phyloP scores from a whole-genome alignment of 2,329 filamentous ascomycete genomes.

The Verticillium nubilum region DNA sequence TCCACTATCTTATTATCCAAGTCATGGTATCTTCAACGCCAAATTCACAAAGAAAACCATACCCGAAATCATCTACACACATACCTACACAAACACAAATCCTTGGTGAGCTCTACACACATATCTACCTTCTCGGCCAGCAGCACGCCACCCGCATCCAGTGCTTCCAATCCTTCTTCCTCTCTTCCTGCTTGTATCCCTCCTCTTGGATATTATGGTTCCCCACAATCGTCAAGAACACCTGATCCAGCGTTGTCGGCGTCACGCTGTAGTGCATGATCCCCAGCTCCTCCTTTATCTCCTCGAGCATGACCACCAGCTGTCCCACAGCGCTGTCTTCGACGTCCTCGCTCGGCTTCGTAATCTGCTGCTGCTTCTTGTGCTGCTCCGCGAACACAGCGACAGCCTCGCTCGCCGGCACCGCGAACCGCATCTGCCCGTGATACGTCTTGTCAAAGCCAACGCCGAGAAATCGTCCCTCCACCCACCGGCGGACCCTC shows the following conservation, averaged over 20 bases:
- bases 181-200: constrained; percentile 31
- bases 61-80: too few species aligned
- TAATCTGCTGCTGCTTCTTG: constrained; percentile 14
- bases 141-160: background rate
- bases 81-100: too few species aligned
- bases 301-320: constrained; percentile 69
- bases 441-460: constrained; percentile 57
- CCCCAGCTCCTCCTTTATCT: constrained; percentile 60
- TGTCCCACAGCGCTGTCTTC: constrained; percentile 55
- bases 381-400: constrained; percentile 21
- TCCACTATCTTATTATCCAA: background rate
- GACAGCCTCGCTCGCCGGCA: constrained; percentile 52
- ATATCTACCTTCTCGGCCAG: background rate
- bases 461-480: constrained; percentile 54
- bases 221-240: constrained; percentile 81
- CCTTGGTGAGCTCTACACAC: too few species aligned
- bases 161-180: background rate
- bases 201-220: constrained; percentile 77
- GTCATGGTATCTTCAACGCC: background rate
- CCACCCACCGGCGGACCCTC: constrained; percentile 61
- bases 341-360: constrained; percentile 18
- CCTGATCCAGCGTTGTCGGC: constrained; percentile 83
- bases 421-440: constrained; percentile 20
- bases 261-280: constrained; percentile 84
- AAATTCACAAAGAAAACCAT: background rate